These are phyloP conservation scores for Alternaria viburni DNA, from an alignment of 2,329 filamentous ascomycete genomes.

Conservation along the genomic window DNA sequence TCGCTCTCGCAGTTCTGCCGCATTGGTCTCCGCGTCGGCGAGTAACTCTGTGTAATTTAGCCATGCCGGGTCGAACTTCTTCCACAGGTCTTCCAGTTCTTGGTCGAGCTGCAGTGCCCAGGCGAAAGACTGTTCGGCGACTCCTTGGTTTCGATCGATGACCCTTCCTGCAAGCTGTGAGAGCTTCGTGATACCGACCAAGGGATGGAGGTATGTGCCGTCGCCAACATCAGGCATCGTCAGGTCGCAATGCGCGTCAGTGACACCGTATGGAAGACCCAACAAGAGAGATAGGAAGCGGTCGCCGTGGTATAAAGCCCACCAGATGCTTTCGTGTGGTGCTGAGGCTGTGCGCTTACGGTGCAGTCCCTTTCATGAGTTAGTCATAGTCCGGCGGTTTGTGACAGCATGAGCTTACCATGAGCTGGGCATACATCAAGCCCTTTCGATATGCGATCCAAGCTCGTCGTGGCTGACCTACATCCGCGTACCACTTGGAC, in stretches of 20 bases:
- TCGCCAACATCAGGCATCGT: slow-evolving; percentile 33
- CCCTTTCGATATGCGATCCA: slow-evolving; percentile 61
- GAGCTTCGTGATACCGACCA: slow-evolving; percentile 44
- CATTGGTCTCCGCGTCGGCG: slow-evolving; percentile 37
- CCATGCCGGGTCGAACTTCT: slow-evolving; percentile 48
- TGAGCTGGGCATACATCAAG: slow-evolving; percentile 59
- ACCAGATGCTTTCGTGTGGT: slow-evolving; percentile 49
- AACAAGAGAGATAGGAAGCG: slow-evolving; percentile 60
- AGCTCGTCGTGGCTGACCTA: slow-evolving; percentile 61
- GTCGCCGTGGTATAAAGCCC: slow-evolving; percentile 53
- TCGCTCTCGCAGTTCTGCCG: slow-evolving; percentile 46
- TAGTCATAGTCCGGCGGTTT: slow-evolving; percentile 6
- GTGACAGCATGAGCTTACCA: slow-evolving; percentile 48
- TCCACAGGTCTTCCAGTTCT: slow-evolving; percentile 49
- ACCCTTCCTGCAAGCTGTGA: slow-evolving; percentile 51
- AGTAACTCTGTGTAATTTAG: slow-evolving; percentile 44
- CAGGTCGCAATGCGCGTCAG: slow-evolving; percentile 48
- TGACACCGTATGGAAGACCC: slow-evolving; percentile 58
- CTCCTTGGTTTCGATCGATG: slow-evolving; percentile 52
- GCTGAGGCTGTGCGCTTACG: slow-evolving; percentile 43
- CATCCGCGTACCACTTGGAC: slow-evolving; percentile 61
- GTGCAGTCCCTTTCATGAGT: slow-evolving; percentile 44
- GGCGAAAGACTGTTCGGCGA: slow-evolving; percentile 43
- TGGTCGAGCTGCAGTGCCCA: slow-evolving; percentile 53
- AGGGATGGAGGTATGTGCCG: slow-evolving; percentile 36